Base-by-base conservation (phyloP, 495 filamentous ascomycete genomes). In the Lindgomyces ingoldianus region DNA sequence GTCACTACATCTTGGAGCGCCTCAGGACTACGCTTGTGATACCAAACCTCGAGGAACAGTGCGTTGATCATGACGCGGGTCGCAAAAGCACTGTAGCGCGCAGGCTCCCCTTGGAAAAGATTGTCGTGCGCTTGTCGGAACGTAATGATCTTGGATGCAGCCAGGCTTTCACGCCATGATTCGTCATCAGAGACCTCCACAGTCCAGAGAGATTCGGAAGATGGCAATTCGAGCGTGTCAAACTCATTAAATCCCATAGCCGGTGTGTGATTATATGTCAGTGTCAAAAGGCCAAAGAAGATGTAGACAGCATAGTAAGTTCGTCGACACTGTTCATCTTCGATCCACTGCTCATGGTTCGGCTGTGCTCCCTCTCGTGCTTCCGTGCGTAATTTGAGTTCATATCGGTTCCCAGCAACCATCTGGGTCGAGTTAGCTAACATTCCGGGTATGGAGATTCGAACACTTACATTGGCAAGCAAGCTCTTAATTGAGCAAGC, bases 241-340 rank as follows among this genome's bases (percentile, higher is more conserved):
- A 98, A 95, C 76, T 98, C 95, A 75, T 96, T 95, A 80, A 96
- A 96, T 74, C 89, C 93, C 80, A 98, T 96, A 24, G 92, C 88
- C 24, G 95, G 95, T 1, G 93, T 96, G 76, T 98, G 94, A 76
- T 98, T 97, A 83, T 93, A 98, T 1, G 93, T 96, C 69, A 98
- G 76, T 8, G 94, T 98, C 63, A 98, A 79, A 73, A 98, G 84
- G 60, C 94, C 94, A 72, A 98, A 98, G 85, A 98, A 98, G 78
- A 98, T 93, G 77, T 98, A 98, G 57, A 98, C 93, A n/a, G 94
- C 94, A 69, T 92, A 98, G 79, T 98, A 98, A 1, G 94, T 98
- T 47, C 94, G 90, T 56, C 93, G 86, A 79, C 95, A 96, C 21
- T 92, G 91, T 73, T 98, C 94, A 72, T 98, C 94, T 72, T 94